Conservation (phyloP, 164 flowering plant species). For the Sedum album region DNA sequence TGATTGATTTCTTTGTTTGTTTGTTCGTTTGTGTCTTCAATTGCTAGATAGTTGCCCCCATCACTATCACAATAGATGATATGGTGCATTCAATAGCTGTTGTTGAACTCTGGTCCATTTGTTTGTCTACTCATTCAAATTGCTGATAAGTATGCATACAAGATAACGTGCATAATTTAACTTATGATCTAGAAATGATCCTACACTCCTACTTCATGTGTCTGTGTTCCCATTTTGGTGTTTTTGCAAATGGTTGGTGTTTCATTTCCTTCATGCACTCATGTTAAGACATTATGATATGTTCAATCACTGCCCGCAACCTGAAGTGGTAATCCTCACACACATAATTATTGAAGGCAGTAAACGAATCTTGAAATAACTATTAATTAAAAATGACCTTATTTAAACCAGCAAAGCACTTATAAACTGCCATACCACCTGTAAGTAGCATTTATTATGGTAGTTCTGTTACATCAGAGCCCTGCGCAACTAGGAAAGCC, state of each 20-base stretch:
- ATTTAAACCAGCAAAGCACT: too few relatives aligned
- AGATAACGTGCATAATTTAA: neutral
- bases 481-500: too few relatives aligned
- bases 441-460: too few relatives aligned
- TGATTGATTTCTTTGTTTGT: neutral
- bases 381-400: too few relatives aligned
- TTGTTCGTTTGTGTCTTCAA: too few relatives aligned
- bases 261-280: neutral
- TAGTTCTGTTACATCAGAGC: too few relatives aligned
- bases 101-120: neutral
- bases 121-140: neutral
- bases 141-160: neutral
- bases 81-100: neutral
- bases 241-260: neutral
- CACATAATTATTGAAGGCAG: neutral
- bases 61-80: neutral
- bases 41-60: neutral
- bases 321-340: neutral
- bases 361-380: neutral
- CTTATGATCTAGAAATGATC: too few relatives aligned
- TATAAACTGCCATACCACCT: too few relatives aligned
- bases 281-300: neutral
- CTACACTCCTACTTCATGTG: neutral
- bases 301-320: neutral
- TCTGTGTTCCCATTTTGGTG: neutral